Conservation (phyloP, 805 yeast genomes). For the Candida xiaguanensis region DNA sequence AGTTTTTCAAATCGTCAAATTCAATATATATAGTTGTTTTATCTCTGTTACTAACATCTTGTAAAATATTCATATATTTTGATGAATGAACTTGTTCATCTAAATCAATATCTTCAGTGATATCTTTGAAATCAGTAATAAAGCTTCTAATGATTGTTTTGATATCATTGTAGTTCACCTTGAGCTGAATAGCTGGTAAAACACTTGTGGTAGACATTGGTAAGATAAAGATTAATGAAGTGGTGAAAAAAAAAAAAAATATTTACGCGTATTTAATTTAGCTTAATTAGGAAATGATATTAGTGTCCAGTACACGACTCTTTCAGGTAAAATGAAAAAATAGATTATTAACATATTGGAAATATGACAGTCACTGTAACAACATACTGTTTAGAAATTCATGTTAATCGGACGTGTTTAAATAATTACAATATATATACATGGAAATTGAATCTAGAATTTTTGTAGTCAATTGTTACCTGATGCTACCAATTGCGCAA, state of each 20-base stretch:
- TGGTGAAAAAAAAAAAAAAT: background rate
- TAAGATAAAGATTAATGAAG: background rate
- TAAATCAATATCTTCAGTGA: constrained; percentile 17
- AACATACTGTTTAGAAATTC: too few species aligned
- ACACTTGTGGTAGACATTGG: constrained; percentile 23
- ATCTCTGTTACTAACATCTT: constrained; percentile 82
- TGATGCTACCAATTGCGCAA: background rate
- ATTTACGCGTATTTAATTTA: background rate
- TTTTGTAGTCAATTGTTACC: background rate
- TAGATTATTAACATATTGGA: too few species aligned
- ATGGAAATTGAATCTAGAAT: too few species aligned
- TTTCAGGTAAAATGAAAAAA: too few species aligned
- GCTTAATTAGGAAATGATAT: background rate
- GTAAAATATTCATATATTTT: constrained; percentile 74
- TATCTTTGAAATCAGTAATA: constrained; percentile 45
- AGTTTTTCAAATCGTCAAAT: constrained; percentile 76
- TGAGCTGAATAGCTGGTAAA: constrained; percentile 64
- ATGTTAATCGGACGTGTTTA: too few species aligned
- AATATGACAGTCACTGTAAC: too few species aligned
- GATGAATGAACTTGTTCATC: constrained; percentile 29
- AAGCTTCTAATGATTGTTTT: constrained; percentile 59
- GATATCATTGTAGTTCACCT: constrained; percentile 70
- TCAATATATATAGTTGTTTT: constrained; percentile 64
- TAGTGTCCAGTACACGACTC: background rate
- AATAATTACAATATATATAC: too few species aligned